A percentile compares a stretch with the other conserved stretches of the same genome.
These are phyloP conservation scores for Kandelia obovata DNA, from an alignment of 345 rosid genomes.

Conservation along the genomic window DNA sequence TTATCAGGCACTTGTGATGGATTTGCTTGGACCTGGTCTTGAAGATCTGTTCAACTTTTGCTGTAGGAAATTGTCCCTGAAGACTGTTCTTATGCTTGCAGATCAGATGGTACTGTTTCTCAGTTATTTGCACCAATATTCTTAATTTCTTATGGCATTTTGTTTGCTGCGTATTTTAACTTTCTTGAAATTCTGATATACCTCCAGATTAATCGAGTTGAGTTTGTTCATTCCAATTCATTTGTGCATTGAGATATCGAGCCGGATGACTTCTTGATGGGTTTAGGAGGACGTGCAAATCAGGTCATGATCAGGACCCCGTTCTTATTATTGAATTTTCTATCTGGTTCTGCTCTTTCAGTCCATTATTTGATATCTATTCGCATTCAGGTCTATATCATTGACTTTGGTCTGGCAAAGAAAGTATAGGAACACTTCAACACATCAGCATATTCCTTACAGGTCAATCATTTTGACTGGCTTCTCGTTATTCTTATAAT, in stretches of 20 bases:
- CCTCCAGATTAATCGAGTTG: slow-evolving; percentile 72
- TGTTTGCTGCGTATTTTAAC: slow-evolving; percentile 2
- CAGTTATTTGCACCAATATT: neutral
- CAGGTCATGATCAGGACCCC: slow-evolving; percentile 43
- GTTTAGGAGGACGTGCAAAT: slow-evolving; percentile 80
- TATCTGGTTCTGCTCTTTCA: slow-evolving; percentile 3
- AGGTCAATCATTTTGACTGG: slow-evolving; percentile 38
- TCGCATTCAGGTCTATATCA: slow-evolving; percentile 57
- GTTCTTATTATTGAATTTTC: neutral
- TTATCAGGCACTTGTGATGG: slow-evolving; percentile 76
- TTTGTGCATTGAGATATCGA: slow-evolving; percentile 84
- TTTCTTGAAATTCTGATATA: slow-evolving; percentile 16
- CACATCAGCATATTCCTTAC: slow-evolving; percentile 84
- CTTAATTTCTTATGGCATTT: neutral
- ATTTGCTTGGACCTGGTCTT: slow-evolving; percentile 85
- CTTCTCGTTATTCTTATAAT: neutral
- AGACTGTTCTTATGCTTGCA: slow-evolving; percentile 92
- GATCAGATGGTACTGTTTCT: slow-evolving; percentile 69
- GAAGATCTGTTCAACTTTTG: slow-evolving; percentile 89
- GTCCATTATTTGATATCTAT: slow-evolving; percentile 12
- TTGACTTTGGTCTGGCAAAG: slow-evolving; percentile 93
- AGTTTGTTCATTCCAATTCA: slow-evolving; percentile 79
- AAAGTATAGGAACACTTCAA: slow-evolving; percentile 70
- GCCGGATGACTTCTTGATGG: slow-evolving; percentile 94
- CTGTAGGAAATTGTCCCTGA: slow-evolving; percentile 71